These are phyloP conservation scores for Fusarium sp. DNA, from an alignment of 2,329 filamentous ascomycete species.

Conservation along the genomic window DNA sequence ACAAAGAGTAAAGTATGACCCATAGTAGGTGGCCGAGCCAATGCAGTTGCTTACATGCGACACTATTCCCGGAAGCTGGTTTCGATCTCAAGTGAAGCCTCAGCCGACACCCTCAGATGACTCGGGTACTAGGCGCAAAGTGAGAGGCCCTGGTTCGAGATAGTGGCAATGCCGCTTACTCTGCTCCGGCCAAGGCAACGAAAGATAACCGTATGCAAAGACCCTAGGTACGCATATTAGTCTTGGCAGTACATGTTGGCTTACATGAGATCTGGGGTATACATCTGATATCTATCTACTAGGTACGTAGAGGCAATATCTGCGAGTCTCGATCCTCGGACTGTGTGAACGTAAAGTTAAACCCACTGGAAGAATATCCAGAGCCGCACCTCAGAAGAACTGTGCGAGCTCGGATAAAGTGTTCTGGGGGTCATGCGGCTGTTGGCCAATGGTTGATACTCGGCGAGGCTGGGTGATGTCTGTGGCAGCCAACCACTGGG, in stretches of 20 bases:
- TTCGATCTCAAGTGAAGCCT: constrained; percentile 2
- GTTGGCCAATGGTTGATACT: constrained; percentile 17
- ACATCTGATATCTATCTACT: neutral
- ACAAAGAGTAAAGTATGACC: neutral
- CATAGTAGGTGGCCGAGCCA: neutral
- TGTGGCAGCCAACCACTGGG: constrained; percentile 6
- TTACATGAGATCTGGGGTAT: constrained; percentile 12
- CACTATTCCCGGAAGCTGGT: neutral
- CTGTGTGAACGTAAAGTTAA: neutral
- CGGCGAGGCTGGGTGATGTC: constrained; percentile 21
- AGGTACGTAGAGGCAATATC: neutral
- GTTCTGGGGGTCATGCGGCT: neutral
- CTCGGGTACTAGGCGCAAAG: constrained; percentile 2
- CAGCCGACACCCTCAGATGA: constrained; percentile 17
- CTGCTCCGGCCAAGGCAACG: constrained; percentile 8
- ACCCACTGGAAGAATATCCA: neutral
- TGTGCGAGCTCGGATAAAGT: neutral
- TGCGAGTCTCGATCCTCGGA: neutral
- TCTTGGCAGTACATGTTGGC: constrained; percentile 9
- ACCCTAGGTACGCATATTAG: neutral
- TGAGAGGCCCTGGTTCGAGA: constrained; percentile 21
- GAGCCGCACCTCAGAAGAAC: neutral
- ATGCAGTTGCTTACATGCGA: neutral
- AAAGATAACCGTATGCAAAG: constrained; percentile 12
- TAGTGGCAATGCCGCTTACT: constrained; percentile 33